These are phyloP conservation scores for Juncus effusus DNA, from an alignment of 176 grass and related monocot genomes.

Conservation along the genomic window DNA sequence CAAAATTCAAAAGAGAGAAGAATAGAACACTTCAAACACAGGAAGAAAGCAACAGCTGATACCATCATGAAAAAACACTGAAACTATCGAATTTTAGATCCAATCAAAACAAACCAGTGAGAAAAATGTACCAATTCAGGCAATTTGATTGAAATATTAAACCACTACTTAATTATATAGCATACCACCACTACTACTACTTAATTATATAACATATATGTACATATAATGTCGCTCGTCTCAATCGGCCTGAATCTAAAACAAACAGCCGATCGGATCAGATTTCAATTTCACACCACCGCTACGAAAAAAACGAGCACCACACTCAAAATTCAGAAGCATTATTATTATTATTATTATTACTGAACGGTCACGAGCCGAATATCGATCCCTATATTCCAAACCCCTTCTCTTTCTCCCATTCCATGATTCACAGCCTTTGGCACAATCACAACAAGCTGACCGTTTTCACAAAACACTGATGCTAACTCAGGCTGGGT, in stretches of 20 bases:
- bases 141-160: no score
- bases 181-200: no score
- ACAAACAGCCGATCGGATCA: background rate
- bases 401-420: constrained; percentile 17
- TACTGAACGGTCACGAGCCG: constrained; percentile 47
- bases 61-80: no score
- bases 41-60: no score
- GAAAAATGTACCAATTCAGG: no score
- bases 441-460: constrained; percentile 66
- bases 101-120: no score
- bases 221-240: no score
- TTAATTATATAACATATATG: no score
- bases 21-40: no score
- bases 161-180: no score
- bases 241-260: constrained; percentile 15
- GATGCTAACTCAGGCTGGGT: constrained; percentile 44
- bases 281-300: background rate
- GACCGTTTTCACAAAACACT: constrained; percentile 45
- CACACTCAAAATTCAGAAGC: background rate
- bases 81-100: no score
- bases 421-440: constrained; percentile 31
- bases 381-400: constrained; percentile 33
- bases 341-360: constrained; percentile 6
- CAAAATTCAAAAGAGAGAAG: no score
- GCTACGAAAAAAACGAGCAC: background rate